These are phyloP conservation scores for Naumovozyma dairenensis DNA, from an alignment of 805 yeast genomes.

Conservation along the genomic window DNA sequence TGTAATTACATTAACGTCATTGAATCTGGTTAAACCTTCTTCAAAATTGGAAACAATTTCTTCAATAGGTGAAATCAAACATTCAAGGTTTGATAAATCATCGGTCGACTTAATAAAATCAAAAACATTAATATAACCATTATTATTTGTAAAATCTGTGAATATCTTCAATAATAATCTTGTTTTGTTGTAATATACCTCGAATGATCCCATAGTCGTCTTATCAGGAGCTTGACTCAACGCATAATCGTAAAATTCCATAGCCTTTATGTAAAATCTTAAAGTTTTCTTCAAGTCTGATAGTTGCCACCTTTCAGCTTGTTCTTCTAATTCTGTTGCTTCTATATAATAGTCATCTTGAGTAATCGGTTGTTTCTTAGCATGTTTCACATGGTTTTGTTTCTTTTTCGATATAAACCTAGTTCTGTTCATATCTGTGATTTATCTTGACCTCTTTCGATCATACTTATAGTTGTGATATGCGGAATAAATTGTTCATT, in stretches of 20 bases:
- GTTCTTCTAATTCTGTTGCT: slow-evolving; percentile 26
- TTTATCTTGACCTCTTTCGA: too few species aligned
- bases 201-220: slow-evolving; percentile 20
- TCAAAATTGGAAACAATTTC: slow-evolving; percentile 19
- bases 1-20: slow-evolving; percentile 10
- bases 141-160: slow-evolving; percentile 22
- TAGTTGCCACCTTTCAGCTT: slow-evolving; percentile 29
- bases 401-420: slow-evolving; percentile 1
- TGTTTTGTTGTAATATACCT: slow-evolving; percentile 24
- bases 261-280: slow-evolving; percentile 20
- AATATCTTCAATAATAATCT: slow-evolving; percentile 24
- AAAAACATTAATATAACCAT: slow-evolving; percentile 24
- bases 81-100: slow-evolving; percentile 6
- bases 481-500: too few species aligned
- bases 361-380: slow-evolving; percentile 9
- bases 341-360: slow-evolving; percentile 27
- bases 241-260: slow-evolving; percentile 28
- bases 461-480: too few species aligned
- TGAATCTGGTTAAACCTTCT: slow-evolving; percentile 9
- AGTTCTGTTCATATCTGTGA: background rate
- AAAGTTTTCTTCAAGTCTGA: slow-evolving; percentile 27
- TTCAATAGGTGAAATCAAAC: slow-evolving; percentile 5
- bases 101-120: slow-evolving; percentile 23
- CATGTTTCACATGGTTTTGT: slow-evolving; percentile 6
- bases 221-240: slow-evolving; percentile 16